Evolutionary conservation across 2,329 filamentous ascomycete species (phyloP), one percentile per base, ranked within the genome.

Genomic region (Fusarium sp.): DNA sequence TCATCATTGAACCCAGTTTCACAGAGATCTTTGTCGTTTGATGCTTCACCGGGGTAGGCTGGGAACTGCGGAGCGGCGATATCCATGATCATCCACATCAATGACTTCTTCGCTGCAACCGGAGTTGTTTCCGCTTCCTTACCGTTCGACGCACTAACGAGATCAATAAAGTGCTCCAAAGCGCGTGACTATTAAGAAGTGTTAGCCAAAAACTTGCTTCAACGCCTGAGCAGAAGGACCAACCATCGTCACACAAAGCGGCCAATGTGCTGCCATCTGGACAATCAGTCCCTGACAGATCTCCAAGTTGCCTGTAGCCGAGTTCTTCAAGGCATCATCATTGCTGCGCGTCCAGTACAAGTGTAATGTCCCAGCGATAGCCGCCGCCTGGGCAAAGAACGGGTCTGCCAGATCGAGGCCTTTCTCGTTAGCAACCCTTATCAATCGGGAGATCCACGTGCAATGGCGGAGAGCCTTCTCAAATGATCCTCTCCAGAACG

Each of bases 361-460:
- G 6, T 68, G 73, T 0, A 75, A 2, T 0, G 69, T 73, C 1
- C 73, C 66, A 2, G 73, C 69, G 4, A 75, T 75, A 0, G 73
- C 73, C 0, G 73, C 73, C 22, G 69, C 73, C 2, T 75, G 73
- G 0, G 73, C 61, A 42, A 73, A 70, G 42, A 75, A 75, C 0
- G 73, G 73, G 22, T 75, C 73, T 0, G 64, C 25, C 1, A 74
- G 38, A 13, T 47, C 31, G 0, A 75, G 29, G 0, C 63, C 59
- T 6, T 75, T 75, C 16, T 73, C 70, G 0, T 40, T 35, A 0
- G 67, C 61, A 8, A 47, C 62, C 18, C 64, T 54, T 6, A 75
- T 75, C 8, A 74, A 2, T 13, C 73, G 57, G 0, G 69, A 73
- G 6, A 75, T 64, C 73, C 73, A 75, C 0, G 73, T 75, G 4